These are phyloP conservation scores for Cardamine occulta DNA, from an alignment of 345 rosid species.

Conservation along the genomic window DNA sequence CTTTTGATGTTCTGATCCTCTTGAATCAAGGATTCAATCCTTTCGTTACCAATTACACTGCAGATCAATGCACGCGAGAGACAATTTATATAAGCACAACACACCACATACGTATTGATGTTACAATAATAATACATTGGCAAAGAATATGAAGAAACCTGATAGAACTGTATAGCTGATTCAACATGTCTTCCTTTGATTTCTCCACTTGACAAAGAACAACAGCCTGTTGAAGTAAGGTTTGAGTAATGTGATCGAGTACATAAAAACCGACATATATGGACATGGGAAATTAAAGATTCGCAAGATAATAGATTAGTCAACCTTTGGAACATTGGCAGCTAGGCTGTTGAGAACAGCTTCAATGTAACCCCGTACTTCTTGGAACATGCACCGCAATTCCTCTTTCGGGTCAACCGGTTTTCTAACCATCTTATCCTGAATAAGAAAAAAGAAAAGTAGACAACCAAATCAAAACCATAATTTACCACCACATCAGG, in stretches of 20 bases:
- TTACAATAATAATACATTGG: neutral
- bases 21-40: conserved; percentile 84
- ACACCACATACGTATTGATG: neutral
- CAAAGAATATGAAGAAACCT: conserved; percentile 52
- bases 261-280: too few species aligned
- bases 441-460: conserved; percentile 1
- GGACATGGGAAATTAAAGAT: too few species aligned
- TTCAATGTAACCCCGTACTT: too few species aligned
- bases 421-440: conserved; percentile 84
- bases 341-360: too few species aligned
- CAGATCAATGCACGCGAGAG: conserved; percentile 10
- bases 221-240: conserved; percentile 69
- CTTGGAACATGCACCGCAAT: conserved; percentile 36
- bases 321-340: too few species aligned
- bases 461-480: conserved; percentile 21
- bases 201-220: conserved; percentile 98
- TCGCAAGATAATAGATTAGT: too few species aligned
- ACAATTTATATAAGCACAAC: conserved; percentile 12
- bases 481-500: conserved; percentile 4
- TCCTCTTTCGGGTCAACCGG: conserved; percentile 96
- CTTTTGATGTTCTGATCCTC: conserved; percentile 89
- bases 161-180: conserved; percentile 86
- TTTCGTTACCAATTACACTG: conserved; percentile 73
- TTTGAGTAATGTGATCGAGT: neutral
- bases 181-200: conserved; percentile 95